A percentile compares a stretch with the other conserved stretches of the same genome.
These are phyloP conservation scores for Primulina huaijiensis DNA, from an alignment of 257 asterid species.

Conservation along the genomic window DNA sequence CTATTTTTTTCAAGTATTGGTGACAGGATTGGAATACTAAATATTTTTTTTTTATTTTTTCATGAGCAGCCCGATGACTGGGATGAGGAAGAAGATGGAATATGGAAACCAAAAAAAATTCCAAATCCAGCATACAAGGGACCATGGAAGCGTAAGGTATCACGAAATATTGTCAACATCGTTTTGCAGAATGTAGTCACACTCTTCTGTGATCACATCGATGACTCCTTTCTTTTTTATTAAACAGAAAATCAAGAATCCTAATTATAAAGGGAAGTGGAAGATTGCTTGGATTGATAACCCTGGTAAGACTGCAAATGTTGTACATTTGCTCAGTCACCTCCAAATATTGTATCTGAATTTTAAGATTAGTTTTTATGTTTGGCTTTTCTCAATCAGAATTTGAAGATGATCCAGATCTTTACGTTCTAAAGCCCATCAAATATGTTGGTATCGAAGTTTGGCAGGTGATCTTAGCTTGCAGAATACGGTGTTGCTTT, in stretches of 20 bases:
- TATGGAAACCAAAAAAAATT: conserved; percentile 71
- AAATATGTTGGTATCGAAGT: conserved; percentile 83
- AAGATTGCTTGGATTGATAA: conserved; percentile 87
- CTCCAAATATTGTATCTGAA: neutral
- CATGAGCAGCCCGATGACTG: conserved; percentile 73
- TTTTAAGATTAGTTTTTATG: neutral
- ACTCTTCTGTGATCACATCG: conserved; percentile 2
- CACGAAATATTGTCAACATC: conserved; percentile 3
- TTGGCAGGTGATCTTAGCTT: conserved; percentile 64
- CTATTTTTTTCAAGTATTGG: conserved; percentile 1
- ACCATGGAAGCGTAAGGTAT: conserved; percentile 75
- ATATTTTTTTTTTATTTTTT: conserved; percentile 23
- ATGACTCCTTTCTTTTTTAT: conserved; percentile 7
- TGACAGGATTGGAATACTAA: conserved; percentile 1
- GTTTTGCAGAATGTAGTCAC: neutral
- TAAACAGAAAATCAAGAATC: conserved; percentile 79
- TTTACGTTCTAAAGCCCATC: conserved; percentile 78
- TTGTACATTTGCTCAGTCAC: conserved; percentile 5
- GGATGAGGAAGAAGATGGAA: conserved; percentile 96
- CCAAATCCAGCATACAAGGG: conserved; percentile 84
- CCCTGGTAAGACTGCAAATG: conserved; percentile 52
- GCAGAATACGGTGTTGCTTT: neutral
- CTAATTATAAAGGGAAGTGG: conserved; percentile 94
- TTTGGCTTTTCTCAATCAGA: conserved; percentile 35
- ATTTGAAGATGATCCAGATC: conserved; percentile 90